Percentiles rank a stretch among this genome's conserved stretches.
phyloP scores from a whole-genome alignment of 1,284 basidiomycete genomes.

The Irpex sp. region DNA sequence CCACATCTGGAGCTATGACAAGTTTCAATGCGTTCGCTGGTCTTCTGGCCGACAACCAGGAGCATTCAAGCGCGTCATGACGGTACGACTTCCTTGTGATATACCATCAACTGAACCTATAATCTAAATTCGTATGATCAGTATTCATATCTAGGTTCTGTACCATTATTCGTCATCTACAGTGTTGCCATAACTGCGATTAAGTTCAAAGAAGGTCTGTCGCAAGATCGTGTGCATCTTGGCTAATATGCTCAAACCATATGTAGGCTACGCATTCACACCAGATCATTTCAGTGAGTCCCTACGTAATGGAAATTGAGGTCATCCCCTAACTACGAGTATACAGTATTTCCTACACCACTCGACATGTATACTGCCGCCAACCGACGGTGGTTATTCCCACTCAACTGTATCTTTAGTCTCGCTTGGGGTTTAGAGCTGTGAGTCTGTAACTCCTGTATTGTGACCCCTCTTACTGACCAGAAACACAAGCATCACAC shows the following conservation, averaged over 20 bases:
- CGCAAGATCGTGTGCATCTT: constrained; percentile 7
- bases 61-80: constrained; percentile 79
- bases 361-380: constrained; percentile 35
- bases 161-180: constrained; percentile 62
- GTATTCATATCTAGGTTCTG: constrained; percentile 70
- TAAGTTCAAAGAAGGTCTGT: constrained; percentile 67
- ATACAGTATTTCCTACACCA: constrained; percentile 53
- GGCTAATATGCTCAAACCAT: constrained; percentile 5
- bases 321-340: not conserved
- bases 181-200: constrained; percentile 53
- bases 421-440: constrained; percentile 70
- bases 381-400: constrained; percentile 53
- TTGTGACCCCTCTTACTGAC: not conserved
- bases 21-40: constrained; percentile 70
- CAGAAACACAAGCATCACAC: constrained; percentile 53
- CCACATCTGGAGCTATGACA: constrained; percentile 74
- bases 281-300: constrained; percentile 37
- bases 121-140: constrained; percentile 24
- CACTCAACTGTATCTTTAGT: constrained; percentile 64
- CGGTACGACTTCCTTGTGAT: constrained; percentile 40
- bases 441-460: constrained; percentile 35
- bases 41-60: constrained; percentile 66
- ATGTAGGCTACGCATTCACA: constrained; percentile 38
- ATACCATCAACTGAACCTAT: not conserved
- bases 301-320: not conserved